A percentile compares a stretch with the other conserved stretches of the same genome.
These are phyloP conservation scores for Ganoderma lucidum DNA, from an alignment of 1,284 basidiomycete genomes.

Conservation along the genomic window DNA sequence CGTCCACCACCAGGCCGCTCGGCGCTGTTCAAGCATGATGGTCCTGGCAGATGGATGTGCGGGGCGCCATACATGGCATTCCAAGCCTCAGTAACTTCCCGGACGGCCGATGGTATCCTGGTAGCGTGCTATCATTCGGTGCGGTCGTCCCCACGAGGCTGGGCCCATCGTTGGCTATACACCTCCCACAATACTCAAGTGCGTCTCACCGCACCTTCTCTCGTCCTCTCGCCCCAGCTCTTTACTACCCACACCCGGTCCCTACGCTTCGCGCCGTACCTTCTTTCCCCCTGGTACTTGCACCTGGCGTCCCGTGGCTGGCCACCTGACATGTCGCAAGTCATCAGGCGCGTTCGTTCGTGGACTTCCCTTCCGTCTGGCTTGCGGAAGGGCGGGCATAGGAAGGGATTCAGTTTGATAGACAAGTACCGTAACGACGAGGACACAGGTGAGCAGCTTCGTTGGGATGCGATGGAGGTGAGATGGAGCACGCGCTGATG, in stretches of 20 bases:
- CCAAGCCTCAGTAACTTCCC: conserved; percentile 8
- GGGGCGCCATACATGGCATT: neutral
- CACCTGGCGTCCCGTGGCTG: conserved; percentile 7
- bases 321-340: conserved; percentile 11
- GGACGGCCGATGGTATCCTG: conserved; percentile 3
- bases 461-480: neutral
- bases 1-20: neutral
- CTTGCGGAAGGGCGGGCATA: conserved; percentile 11
- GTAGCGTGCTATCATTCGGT: neutral
- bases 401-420: conserved; percentile 9
- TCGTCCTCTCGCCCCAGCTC: neutral
- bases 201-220: neutral
- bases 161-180: neutral
- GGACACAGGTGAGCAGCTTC: neutral
- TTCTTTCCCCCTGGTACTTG: conserved; percentile 5
- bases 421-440: conserved; percentile 7
- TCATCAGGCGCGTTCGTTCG: conserved; percentile 10
- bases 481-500: neutral
- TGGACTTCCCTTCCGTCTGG: conserved; percentile 11
- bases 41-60: conserved; percentile 8
- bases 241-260: neutral
- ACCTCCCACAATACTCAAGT: conserved; percentile 5
- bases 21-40: conserved; percentile 7
- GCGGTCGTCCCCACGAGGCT: neutral
- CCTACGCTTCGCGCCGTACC: conserved; percentile 8